A percentile compares a stretch with the other conserved stretches of the same genome.
phyloP scores from a whole-genome alignment of 1,139 yeast genomes.

The Geotrichum histeridarum region DNA sequence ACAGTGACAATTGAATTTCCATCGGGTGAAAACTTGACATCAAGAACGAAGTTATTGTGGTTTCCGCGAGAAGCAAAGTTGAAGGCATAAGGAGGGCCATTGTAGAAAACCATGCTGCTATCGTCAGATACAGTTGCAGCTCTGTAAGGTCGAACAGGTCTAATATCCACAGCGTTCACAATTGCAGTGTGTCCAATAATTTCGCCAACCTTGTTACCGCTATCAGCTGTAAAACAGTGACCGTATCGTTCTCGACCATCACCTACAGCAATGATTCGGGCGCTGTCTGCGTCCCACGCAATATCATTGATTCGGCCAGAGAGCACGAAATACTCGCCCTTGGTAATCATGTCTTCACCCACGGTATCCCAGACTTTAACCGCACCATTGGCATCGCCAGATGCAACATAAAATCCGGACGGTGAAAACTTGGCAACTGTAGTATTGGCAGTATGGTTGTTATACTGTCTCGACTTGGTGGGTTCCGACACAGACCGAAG shows the following conservation, averaged over 20 bases:
- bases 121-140: conserved; percentile 94
- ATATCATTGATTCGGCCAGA: conserved; percentile 78
- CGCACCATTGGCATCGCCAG: conserved; percentile 85
- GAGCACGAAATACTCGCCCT: conserved; percentile 77
- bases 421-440: conserved; percentile 86
- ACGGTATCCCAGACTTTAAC: conserved; percentile 83
- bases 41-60: conserved; percentile 75
- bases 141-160: conserved; percentile 85
- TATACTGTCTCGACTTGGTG: conserved; percentile 54
- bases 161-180: conserved; percentile 78
- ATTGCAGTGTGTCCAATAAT: conserved; percentile 88
- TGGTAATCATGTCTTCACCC: conserved; percentile 56
- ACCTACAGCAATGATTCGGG: conserved; percentile 89
- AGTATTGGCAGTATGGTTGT: conserved; percentile 62
- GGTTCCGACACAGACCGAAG: conserved; percentile 60
- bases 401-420: conserved; percentile 82
- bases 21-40: conserved; percentile 76
- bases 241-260: conserved; percentile 90
- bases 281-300: conserved; percentile 89
- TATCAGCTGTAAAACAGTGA: conserved; percentile 87
- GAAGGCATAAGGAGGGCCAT: conserved; percentile 93
- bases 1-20: conserved; percentile 64
- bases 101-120: conserved; percentile 72
- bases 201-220: conserved; percentile 94
- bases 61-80: conserved; percentile 63